Evolutionary conservation across 2,329 filamentous ascomycete species (phyloP).

Genomic region (Epichloe aotearoae): DNA sequence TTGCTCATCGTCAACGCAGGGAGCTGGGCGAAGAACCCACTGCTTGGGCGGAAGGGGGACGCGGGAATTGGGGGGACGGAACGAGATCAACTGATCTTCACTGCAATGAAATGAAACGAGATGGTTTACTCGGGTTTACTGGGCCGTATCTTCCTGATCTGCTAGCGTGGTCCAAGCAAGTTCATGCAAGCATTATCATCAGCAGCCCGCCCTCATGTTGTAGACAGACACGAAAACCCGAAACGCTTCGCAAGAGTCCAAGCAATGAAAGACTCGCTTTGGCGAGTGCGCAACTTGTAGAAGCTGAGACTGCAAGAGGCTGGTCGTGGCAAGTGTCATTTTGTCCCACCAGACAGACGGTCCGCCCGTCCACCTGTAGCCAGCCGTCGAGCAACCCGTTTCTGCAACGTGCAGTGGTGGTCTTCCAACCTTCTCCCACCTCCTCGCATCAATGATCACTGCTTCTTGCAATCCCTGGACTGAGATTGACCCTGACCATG

Average conservation of each 20-base stretch:
- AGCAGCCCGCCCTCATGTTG: too few species aligned
- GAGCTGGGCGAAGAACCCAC: too few species aligned
- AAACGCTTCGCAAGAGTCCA: too few species aligned
- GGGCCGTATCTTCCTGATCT: not conserved
- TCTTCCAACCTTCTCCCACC: not conserved
- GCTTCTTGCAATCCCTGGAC: not conserved
- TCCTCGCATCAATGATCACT: not conserved
- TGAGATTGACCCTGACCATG: too few species aligned
- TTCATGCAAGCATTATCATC: too few species aligned
- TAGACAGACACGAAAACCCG: not conserved
- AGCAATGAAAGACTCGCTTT: not conserved
- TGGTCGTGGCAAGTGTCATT: not conserved
- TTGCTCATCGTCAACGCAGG: not conserved
- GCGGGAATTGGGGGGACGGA: too few species aligned
- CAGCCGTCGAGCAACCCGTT: not conserved
- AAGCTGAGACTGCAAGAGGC: not conserved
- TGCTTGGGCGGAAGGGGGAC: too few species aligned
- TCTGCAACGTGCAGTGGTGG: not conserved
- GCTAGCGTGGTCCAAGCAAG: not conserved
- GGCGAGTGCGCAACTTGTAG: not conserved
- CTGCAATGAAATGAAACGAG: too few species aligned
- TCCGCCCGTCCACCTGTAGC: not conserved
- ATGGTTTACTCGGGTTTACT: not conserved
- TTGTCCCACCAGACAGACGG: not conserved
- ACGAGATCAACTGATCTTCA: too few species aligned